phyloP scores from a whole-genome alignment of 1,284 basidiomycete genomes.

The Paramarasmius palmivorus region DNA sequence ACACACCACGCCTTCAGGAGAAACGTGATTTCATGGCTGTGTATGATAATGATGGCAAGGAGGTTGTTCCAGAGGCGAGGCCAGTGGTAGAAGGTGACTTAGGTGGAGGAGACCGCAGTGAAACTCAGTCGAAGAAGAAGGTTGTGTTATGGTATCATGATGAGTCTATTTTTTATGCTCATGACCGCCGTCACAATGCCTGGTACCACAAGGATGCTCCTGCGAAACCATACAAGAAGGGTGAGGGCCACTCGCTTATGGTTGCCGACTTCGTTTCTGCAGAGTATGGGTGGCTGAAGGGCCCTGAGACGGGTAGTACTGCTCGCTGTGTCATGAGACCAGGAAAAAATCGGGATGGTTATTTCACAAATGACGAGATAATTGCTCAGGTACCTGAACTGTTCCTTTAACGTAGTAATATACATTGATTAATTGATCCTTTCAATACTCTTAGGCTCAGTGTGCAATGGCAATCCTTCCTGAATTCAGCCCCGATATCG shows the following conservation, averaged over 20 bases:
- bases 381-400: slow-evolving; percentile 19
- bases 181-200: slow-evolving; percentile 5
- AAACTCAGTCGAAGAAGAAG: neutral
- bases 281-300: slow-evolving; percentile 15
- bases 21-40: neutral
- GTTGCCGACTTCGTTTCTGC: slow-evolving; percentile 34
- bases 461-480: slow-evolving; percentile 7
- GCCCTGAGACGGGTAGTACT: too few relatives aligned
- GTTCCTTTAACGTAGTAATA: too few relatives aligned
- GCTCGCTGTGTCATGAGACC: neutral
- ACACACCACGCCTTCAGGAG: neutral
- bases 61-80: too few relatives aligned
- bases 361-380: slow-evolving; percentile 29
- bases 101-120: neutral
- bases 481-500: slow-evolving; percentile 22
- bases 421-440: too few relatives aligned
- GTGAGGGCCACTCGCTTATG: slow-evolving; percentile 32
- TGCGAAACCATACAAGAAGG: slow-evolving; percentile 21
- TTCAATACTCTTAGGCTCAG: too few relatives aligned
- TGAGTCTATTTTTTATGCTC: slow-evolving; percentile 16
- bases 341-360: slow-evolving; percentile 32
- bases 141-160: slow-evolving; percentile 18
- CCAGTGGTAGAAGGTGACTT: too few relatives aligned
- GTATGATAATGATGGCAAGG: too few relatives aligned
- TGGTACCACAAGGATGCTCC: slow-evolving; percentile 16